These are phyloP conservation scores for Mycena albidolilacea DNA, from an alignment of 768 basidiomycete genomes.

Conservation along the genomic window DNA sequence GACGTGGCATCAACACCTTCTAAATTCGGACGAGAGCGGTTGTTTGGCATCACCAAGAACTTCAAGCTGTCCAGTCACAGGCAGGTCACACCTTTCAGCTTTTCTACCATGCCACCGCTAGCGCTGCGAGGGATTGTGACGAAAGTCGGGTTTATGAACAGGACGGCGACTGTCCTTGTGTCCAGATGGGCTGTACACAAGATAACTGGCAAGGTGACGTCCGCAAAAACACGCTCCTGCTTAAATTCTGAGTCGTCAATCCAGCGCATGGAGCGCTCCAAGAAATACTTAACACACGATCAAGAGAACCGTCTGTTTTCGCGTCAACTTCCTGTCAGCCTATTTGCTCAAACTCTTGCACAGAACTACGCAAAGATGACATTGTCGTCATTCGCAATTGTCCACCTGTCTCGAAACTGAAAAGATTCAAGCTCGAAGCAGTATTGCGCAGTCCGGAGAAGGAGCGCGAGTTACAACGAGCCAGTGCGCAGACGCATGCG, in stretches of 20 bases:
- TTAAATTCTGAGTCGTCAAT: slow-evolving; percentile 27
- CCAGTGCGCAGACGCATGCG: slow-evolving; percentile 21
- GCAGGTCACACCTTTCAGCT: not conserved
- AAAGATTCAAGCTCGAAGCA: slow-evolving; percentile 80
- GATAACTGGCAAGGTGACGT: slow-evolving; percentile 80
- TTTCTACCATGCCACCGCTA: slow-evolving; percentile 79
- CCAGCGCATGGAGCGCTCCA: slow-evolving; percentile 81
- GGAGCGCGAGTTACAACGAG: slow-evolving; percentile 60
- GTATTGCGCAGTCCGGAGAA: slow-evolving; percentile 78
- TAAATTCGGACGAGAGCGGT: not conserved
- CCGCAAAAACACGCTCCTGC: not conserved
- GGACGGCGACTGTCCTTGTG: slow-evolving; percentile 88
- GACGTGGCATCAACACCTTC: not conserved
- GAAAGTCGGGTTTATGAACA: slow-evolving; percentile 87
- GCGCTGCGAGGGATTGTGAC: slow-evolving; percentile 81
- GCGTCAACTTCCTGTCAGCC: not conserved
- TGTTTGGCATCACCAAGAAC: not conserved
- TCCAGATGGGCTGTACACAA: slow-evolving; percentile 81
- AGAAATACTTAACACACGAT: slow-evolving; percentile 86
- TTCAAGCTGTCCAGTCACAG: not conserved
- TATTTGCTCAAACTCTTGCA: slow-evolving; percentile 29
- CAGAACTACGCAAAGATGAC: slow-evolving; percentile 79
- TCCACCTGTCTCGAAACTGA: slow-evolving; percentile 83
- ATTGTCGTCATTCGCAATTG: slow-evolving; percentile 86
- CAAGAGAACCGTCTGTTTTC: slow-evolving; percentile 72